Evolutionary conservation across 140 eudicot genomes (phyloP).

Genomic region (Flaveria floridana): DNA sequence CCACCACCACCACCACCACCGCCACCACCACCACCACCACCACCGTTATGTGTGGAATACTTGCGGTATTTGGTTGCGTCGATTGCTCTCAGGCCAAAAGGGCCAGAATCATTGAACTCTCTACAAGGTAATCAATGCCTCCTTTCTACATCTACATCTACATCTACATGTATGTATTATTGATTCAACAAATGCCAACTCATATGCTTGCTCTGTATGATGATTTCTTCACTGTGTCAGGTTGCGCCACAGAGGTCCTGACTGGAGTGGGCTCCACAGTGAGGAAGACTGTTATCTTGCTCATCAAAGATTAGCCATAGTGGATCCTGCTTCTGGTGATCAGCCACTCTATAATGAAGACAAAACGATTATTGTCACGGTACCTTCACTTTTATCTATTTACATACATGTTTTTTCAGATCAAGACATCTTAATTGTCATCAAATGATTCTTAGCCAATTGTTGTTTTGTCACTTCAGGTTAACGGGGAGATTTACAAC

Average conservation of each 20-base stretch:
- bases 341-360: constrained; percentile 68
- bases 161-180: too few species aligned
- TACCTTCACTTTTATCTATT: not conserved
- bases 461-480: constrained; percentile 24
- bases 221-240: constrained; percentile 20
- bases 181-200: too few species aligned
- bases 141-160: too few species aligned
- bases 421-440: too few species aligned
- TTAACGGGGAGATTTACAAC: constrained; percentile 92
- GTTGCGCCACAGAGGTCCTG: constrained; percentile 89
- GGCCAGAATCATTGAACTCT: constrained; percentile 86
- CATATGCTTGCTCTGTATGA: too few species aligned
- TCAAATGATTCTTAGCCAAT: not conserved
- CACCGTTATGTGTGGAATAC: constrained; percentile 71
- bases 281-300: constrained; percentile 64
- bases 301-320: constrained; percentile 66
- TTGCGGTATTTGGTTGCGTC: constrained; percentile 86
- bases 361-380: constrained; percentile 58
- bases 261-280: constrained; percentile 85
- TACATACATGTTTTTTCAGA: too few species aligned
- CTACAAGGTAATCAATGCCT: constrained; percentile 60
- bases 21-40: too few species aligned
- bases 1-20: too few species aligned
- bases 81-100: constrained; percentile 91
- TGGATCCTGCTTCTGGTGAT: constrained; percentile 81